These are phyloP conservation scores for Bipolaris gigantea DNA, from an alignment of 2,329 filamentous ascomycete genomes.

Conservation along the genomic window DNA sequence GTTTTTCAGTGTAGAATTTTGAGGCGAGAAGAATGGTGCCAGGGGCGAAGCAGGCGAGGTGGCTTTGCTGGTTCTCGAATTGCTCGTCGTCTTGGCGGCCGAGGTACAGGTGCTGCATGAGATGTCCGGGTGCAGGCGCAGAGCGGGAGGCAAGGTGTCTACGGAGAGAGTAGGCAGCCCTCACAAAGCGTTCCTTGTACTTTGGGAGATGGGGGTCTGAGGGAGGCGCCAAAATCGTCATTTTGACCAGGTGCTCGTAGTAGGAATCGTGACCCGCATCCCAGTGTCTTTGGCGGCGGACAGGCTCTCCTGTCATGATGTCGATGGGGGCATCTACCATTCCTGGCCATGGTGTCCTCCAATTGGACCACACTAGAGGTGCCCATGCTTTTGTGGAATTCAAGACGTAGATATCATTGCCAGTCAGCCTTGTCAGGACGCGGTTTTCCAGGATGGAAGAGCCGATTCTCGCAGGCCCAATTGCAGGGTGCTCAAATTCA, in stretches of 20 bases:
- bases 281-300: slow-evolving; percentile 47
- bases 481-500: slow-evolving; percentile 41
- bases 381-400: slow-evolving; percentile 51
- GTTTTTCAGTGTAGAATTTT: slow-evolving; percentile 34
- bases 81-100: slow-evolving; percentile 37
- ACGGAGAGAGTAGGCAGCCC: slow-evolving; percentile 43
- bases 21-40: slow-evolving; percentile 47
- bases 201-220: slow-evolving; percentile 38
- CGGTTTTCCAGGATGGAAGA: slow-evolving; percentile 51
- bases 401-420: slow-evolving; percentile 43
- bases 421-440: slow-evolving; percentile 47
- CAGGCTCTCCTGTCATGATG: slow-evolving; percentile 47
- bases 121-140: slow-evolving; percentile 34
- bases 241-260: slow-evolving; percentile 49
- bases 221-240: slow-evolving; percentile 42
- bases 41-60: slow-evolving; percentile 47
- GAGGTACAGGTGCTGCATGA: slow-evolving; percentile 47
- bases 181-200: slow-evolving; percentile 41
- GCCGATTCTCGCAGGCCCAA: slow-evolving; percentile 48
- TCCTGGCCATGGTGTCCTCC: slow-evolving; percentile 45
- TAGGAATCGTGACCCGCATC: slow-evolving; percentile 51
- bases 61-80: slow-evolving; percentile 45
- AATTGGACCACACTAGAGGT: slow-evolving; percentile 50
- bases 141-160: slow-evolving; percentile 43
- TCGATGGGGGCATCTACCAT: slow-evolving; percentile 49